Evolutionary conservation across 129 eudicot genomes (phyloP).

Genomic region (Saposhnikovia divaricata): DNA sequence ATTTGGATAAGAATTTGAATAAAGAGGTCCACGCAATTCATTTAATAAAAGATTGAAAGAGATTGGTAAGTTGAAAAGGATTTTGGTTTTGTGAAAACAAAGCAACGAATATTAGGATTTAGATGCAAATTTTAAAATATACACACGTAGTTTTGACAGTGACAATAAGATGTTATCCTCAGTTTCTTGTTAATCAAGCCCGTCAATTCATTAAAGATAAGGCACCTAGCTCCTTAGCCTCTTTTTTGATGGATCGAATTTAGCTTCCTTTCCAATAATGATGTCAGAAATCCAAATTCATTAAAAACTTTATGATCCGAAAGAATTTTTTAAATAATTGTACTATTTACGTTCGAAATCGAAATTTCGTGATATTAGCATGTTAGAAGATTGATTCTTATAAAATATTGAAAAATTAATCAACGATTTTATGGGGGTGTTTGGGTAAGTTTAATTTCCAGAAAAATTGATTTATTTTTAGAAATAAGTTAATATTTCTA

Average conservation of each 20-base stretch:
- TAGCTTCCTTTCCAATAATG: background rate
- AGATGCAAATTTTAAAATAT: background rate
- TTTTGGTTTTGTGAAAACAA: background rate
- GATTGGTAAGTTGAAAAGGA: conserved; percentile 5
- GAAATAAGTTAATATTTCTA: no score
- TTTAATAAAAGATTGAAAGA: background rate
- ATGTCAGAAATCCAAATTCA: background rate
- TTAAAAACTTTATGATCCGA: no score
- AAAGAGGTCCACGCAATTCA: background rate
- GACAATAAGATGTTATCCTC: background rate
- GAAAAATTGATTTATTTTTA: no score
- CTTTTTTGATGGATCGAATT: background rate
- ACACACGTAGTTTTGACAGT: background rate
- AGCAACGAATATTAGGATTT: conserved; percentile 7
- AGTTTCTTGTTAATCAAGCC: background rate
- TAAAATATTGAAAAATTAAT: no score
- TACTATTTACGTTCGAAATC: no score
- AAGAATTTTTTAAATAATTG: no score
- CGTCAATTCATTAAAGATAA: background rate
- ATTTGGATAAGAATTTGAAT: background rate
- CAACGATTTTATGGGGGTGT: no score
- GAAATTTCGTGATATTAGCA: no score
- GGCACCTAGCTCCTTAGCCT: background rate
- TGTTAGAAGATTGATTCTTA: no score
- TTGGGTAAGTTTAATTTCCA: no score